A percentile compares a stretch with the other conserved stretches of the same genome.
These are phyloP conservation scores for Phyllosticta citriasiana DNA, from an alignment of 2,329 filamentous ascomycete species.

Conservation along the genomic window DNA sequence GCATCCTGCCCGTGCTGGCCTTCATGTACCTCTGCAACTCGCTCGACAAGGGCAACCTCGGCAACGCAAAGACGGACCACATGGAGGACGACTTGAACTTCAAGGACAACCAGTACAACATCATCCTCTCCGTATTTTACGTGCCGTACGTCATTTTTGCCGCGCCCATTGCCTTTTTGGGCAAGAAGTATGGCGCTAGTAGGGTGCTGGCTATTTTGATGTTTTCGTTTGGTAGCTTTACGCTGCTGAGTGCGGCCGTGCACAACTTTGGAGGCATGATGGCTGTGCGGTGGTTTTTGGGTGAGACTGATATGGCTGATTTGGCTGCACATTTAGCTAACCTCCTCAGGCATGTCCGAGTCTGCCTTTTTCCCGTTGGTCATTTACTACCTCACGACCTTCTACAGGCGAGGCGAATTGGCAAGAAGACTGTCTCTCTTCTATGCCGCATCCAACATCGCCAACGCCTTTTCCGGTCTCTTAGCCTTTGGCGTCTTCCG, in stretches of 20 bases:
- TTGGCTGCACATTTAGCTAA: background rate
- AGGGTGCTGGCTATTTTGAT: conserved; percentile 58
- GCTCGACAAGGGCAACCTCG: conserved; percentile 20
- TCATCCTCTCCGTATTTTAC: conserved; percentile 62
- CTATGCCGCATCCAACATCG: conserved; percentile 67
- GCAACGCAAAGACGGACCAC: conserved; percentile 36
- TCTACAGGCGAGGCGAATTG: conserved; percentile 63
- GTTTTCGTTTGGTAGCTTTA: conserved; percentile 57
- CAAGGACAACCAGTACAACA: conserved; percentile 55
- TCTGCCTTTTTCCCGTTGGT: conserved; percentile 61
- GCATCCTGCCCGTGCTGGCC: conserved; percentile 48
- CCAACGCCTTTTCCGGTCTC: conserved; percentile 54
- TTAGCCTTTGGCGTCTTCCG: conserved; percentile 54
- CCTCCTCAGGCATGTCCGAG: conserved; percentile 36
- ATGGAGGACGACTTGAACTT: conserved; percentile 48
- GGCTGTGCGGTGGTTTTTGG: conserved; percentile 58
- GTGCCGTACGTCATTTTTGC: conserved; percentile 64
- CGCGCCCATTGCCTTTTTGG: conserved; percentile 54
- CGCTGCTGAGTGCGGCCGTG: conserved; percentile 47
- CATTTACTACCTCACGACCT: conserved; percentile 50
- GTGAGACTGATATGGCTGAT: conserved; percentile 21
- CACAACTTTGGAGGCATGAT: conserved; percentile 57
- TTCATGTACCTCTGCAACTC: conserved; percentile 50
- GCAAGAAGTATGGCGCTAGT: conserved; percentile 57
- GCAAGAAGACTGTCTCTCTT: conserved; percentile 62